phyloP scores from a whole-genome alignment of 192 early-diverging fungal species.

The Coemansia erecta region DNA sequence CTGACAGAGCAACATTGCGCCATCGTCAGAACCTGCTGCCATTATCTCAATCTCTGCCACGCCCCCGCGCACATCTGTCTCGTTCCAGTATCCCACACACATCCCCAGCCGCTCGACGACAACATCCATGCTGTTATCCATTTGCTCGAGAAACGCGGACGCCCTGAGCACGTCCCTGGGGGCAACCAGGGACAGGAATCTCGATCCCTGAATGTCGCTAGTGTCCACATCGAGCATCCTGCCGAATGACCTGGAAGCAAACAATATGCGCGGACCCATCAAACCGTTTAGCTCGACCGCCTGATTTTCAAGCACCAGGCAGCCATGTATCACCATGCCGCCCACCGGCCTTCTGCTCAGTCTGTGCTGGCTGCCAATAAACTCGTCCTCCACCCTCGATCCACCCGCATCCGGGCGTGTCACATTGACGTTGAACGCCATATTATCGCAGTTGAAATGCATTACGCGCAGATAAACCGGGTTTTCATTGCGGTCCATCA shows the following conservation, averaged over 20 bases:
- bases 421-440: no score
- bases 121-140: background rate
- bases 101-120: background rate
- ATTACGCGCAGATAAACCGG: background rate
- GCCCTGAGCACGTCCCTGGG: background rate
- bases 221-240: slow-evolving; percentile 6
- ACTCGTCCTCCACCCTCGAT: no score
- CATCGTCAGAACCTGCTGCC: slow-evolving; percentile 1
- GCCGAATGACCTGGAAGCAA: slow-evolving; percentile 2
- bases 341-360: no score
- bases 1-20: slow-evolving; percentile 5
- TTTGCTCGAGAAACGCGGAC: background rate
- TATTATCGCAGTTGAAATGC: slow-evolving; percentile 10
- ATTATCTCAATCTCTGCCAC: slow-evolving; percentile 5
- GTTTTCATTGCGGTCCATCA: background rate
- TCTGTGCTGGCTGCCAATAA: no score
- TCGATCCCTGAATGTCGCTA: slow-evolving; percentile 5
- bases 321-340: background rate
- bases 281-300: background rate
- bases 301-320: slow-evolving; percentile 6
- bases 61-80: no score
- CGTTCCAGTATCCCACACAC: background rate
- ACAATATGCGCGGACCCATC: slow-evolving; percentile 1
- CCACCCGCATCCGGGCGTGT: no score
- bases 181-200: slow-evolving; percentile 5